These are phyloP conservation scores for Boletus vinaceobasis DNA, from an alignment of 768 basidiomycete species.

Conservation along the genomic window DNA sequence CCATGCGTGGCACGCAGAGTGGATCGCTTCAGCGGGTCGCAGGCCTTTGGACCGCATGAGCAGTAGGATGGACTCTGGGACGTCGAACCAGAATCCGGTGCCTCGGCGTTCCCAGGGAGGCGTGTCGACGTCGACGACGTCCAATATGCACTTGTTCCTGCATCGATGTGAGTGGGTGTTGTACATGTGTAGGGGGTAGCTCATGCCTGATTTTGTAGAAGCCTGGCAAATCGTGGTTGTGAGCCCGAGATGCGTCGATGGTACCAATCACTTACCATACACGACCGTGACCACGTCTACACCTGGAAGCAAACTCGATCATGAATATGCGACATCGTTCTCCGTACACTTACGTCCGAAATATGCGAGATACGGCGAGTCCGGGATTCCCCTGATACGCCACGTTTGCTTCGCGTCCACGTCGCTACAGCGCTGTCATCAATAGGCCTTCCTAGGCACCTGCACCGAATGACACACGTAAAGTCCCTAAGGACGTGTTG, in stretches of 20 bases:
- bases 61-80: constrained; percentile 51
- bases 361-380: constrained; percentile 52
- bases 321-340: neutral
- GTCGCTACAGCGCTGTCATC: constrained; percentile 44
- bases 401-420: constrained; percentile 74
- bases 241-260: neutral
- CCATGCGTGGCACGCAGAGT: constrained; percentile 81
- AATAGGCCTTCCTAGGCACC: neutral
- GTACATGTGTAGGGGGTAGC: too few species aligned
- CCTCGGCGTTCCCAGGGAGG: constrained; percentile 74
- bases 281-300: constrained; percentile 66
- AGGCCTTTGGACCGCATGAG: constrained; percentile 54
- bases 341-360: constrained; percentile 61
- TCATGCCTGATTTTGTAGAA: constrained; percentile 75
- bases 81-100: constrained; percentile 77
- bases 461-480: constrained; percentile 47
- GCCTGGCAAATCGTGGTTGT: constrained; percentile 39
- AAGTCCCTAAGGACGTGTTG: constrained; percentile 50
- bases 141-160: constrained; percentile 65
- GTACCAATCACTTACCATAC: constrained; percentile 50
- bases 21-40: constrained; percentile 75
- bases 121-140: constrained; percentile 73
- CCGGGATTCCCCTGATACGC: constrained; percentile 64
- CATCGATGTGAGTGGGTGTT: neutral
- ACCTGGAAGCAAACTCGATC: constrained; percentile 35